These are phyloP conservation scores for Lipomyces anomalus DNA, from an alignment of 805 yeast species.

Conservation along the genomic window DNA sequence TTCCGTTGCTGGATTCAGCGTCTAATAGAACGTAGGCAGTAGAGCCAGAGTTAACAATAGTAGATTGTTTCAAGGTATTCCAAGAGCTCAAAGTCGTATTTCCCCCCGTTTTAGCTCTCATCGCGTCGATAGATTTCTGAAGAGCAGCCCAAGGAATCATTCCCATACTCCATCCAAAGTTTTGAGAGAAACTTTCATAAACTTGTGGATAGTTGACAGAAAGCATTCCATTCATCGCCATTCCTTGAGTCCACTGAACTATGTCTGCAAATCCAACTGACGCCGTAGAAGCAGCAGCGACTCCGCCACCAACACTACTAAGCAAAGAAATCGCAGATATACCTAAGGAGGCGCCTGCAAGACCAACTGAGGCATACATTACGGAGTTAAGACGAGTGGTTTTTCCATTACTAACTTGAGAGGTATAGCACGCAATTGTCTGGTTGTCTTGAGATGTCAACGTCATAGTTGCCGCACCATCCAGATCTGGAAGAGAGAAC, in stretches of 20 bases:
- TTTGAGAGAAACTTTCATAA: slow-evolving; percentile 30
- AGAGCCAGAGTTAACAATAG: slow-evolving; percentile 12
- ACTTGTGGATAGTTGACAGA: slow-evolving; percentile 32
- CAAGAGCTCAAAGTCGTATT: slow-evolving; percentile 26
- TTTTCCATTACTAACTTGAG: slow-evolving; percentile 33
- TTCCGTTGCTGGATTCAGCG: slow-evolving; percentile 1
- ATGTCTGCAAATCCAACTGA: slow-evolving; percentile 31
- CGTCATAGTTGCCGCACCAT: slow-evolving; percentile 29
- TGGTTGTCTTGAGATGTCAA: slow-evolving; percentile 19
- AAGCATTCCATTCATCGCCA: slow-evolving; percentile 33
- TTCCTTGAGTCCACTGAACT: slow-evolving; percentile 30
- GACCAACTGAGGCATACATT: slow-evolving; percentile 29
- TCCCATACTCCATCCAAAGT: slow-evolving; percentile 34
- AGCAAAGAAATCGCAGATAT: slow-evolving; percentile 19
- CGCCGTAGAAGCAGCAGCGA: slow-evolving; percentile 16
- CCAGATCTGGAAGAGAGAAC: slow-evolving; percentile 34
- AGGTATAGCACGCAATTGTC: slow-evolving; percentile 27
- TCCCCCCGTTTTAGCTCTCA: slow-evolving; percentile 32
- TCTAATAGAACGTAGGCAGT: slow-evolving; percentile 13
- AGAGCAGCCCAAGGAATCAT: slow-evolving; percentile 30
- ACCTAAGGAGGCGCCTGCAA: slow-evolving; percentile 30
- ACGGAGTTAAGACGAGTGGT: slow-evolving; percentile 28
- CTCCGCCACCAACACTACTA: slow-evolving; percentile 1
- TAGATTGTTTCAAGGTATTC: slow-evolving; percentile 12
- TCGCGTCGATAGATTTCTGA: slow-evolving; percentile 30